Percentiles rank a stretch among this genome's conserved stretches.
Conservation (phyloP, 2,329 filamentous ascomycete genomes). For the Monosporascus ibericus region DNA sequence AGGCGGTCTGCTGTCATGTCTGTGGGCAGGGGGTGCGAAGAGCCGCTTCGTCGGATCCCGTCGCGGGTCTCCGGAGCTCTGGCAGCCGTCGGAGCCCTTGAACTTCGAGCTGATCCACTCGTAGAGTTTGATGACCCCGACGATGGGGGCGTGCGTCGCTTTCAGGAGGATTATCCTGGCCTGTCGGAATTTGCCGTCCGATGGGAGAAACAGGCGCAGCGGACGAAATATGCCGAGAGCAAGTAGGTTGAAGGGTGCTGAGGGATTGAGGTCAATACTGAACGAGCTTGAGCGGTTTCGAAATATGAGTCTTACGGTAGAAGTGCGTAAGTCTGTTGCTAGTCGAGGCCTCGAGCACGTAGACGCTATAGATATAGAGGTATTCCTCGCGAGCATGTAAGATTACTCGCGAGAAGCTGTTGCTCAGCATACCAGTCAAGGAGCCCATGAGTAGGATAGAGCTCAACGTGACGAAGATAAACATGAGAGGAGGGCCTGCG, state of each 20-base stretch:
- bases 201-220: constrained; percentile 60
- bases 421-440: constrained; percentile 71
- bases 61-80: constrained; percentile 42
- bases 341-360: constrained; percentile 61
- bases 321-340: constrained; percentile 65
- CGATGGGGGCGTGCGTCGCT: constrained; percentile 60
- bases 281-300: background rate
- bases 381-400: constrained; percentile 67
- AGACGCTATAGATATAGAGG: constrained; percentile 66
- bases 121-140: constrained; percentile 63
- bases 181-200: constrained; percentile 56
- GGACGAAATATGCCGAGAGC: constrained; percentile 68
- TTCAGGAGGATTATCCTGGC: constrained; percentile 58
- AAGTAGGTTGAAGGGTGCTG: constrained; percentile 64
- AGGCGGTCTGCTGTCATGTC: constrained; percentile 15
- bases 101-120: constrained; percentile 44
- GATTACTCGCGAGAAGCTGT: constrained; percentile 63
- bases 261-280: background rate
- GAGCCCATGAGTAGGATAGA: constrained; percentile 75
- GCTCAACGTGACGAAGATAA: constrained; percentile 71
- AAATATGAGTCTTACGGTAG: constrained; percentile 37
- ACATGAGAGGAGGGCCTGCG: constrained; percentile 51
- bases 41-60: constrained; percentile 17
- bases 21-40: constrained; percentile 12
- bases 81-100: constrained; percentile 34